Base-by-base conservation (phyloP, 148 eudicot genomes). In the Rhododendron vialii region DNA sequence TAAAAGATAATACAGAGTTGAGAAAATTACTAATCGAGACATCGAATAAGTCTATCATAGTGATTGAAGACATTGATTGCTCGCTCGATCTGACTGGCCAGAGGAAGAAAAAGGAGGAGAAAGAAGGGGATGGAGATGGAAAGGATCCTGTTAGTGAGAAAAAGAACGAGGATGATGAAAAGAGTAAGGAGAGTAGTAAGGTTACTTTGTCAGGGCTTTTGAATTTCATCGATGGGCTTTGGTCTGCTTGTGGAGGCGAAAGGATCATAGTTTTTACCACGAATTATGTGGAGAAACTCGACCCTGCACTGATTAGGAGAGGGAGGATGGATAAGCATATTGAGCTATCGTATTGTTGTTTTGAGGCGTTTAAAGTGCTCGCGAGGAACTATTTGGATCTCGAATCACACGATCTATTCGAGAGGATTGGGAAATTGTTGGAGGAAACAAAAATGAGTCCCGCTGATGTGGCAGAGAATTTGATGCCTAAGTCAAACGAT, bases 51-150 rank as follows among this genome's bases (percentile, higher is more conserved):
- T 90, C 94, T 8, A 88, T 93, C 0, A 90, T 93, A 48, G 92
- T 93, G 15, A 92, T 93, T 7, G 95, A 93, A 67, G 95, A 93
- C 28, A 93, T 93, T 10, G 95, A 93, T 77, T 93, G 94, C 81
- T 93, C 94, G 0, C 83, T 87, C 1, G 93, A 92, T 80, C 78
- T 92, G 0, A 92, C 93, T 1, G 90, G 92, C 1, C 92, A 93
- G 15, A 83, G 94, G 79, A 86, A 88, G 81, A 84, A 84, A 63
- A 78, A 88, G 28, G 80, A 88, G 48, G 82, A 85, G 17, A 87
- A 88, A 47, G 69, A 50, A 0, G 80, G 38, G 2, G 84, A 33
- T 10, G 65, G 81, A 28, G 91, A 87, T 0, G 85, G 59, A 0
- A 75, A 85, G 22, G 83, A 87, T 38, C 84, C 77, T 1, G 48